Conservation (phyloP, 1,284 basidiomycete genomes). For the Stereum hirsutum region DNA sequence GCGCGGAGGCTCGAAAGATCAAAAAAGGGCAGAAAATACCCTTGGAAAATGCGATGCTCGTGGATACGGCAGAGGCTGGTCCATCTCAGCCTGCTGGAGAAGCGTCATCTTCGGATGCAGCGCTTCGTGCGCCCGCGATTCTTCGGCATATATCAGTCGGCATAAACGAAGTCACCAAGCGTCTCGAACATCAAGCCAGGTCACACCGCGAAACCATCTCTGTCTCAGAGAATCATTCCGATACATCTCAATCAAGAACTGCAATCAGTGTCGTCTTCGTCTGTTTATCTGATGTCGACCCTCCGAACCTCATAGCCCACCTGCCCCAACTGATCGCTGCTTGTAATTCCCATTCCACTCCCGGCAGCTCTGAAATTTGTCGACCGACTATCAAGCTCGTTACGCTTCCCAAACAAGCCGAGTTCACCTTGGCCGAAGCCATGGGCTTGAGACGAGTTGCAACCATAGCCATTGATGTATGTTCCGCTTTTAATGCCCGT, state of each 20-base stretch:
- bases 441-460: slow-evolving; percentile 66
- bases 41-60: background rate
- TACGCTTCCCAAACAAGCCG: slow-evolving; percentile 66
- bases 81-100: background rate
- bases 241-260: background rate
- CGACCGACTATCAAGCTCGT: slow-evolving; percentile 42
- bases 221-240: slow-evolving; percentile 6
- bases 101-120: slow-evolving; percentile 2
- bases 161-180: slow-evolving; percentile 75
- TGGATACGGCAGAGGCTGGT: background rate
- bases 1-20: slow-evolving; percentile 8
- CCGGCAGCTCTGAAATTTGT: slow-evolving; percentile 4
- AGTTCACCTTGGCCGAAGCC: slow-evolving; percentile 50
- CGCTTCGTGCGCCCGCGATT: slow-evolving; percentile 26
- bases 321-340: slow-evolving; percentile 66
- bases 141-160: slow-evolving; percentile 54
- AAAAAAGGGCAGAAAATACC: slow-evolving; percentile 4
- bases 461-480: slow-evolving; percentile 54
- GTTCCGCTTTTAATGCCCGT: slow-evolving; percentile 13
- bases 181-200: slow-evolving; percentile 54
- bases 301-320: slow-evolving; percentile 61
- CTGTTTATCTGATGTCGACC: slow-evolving; percentile 66
- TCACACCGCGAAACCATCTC: slow-evolving; percentile 20
- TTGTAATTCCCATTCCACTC: slow-evolving; percentile 41
- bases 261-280: slow-evolving; percentile 46